phyloP scores from a whole-genome alignment of 768 basidiomycete genomes.

The Tylopilus plumbeoviolaceoides region DNA sequence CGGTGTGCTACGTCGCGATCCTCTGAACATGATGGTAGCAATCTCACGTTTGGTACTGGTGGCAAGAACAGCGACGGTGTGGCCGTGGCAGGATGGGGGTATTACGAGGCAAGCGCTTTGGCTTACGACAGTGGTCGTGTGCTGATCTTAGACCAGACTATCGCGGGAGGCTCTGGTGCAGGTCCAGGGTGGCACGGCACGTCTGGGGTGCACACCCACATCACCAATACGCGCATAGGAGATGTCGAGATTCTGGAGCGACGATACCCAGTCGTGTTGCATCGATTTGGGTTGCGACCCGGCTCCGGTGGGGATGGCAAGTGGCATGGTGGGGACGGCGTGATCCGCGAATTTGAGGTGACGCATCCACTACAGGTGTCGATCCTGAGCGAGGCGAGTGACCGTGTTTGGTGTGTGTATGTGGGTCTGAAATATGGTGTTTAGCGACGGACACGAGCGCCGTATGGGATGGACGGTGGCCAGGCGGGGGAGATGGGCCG shows the following conservation, averaged over 20 bases:
- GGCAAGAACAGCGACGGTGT: slow-evolving; percentile 82
- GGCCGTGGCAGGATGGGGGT: slow-evolving; percentile 81
- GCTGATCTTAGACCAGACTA: slow-evolving; percentile 47
- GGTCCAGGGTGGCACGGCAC: slow-evolving; percentile 89
- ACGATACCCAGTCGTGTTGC: slow-evolving; percentile 87
- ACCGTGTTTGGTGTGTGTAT: not conserved
- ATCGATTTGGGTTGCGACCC: slow-evolving; percentile 71
- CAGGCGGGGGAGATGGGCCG: slow-evolving; percentile 64
- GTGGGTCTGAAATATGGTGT: not conserved
- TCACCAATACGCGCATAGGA: slow-evolving; percentile 89
- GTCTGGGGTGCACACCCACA: slow-evolving; percentile 90
- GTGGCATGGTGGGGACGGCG: slow-evolving; percentile 82
- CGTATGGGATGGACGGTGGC: slow-evolving; percentile 85
- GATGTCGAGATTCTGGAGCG: slow-evolving; percentile 93
- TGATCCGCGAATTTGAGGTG: slow-evolving; percentile 79
- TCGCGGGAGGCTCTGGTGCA: slow-evolving; percentile 91
- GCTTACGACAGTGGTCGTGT: not conserved
- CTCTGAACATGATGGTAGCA: slow-evolving; percentile 42
- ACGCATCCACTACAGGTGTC: slow-evolving; percentile 80
- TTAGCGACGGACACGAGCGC: slow-evolving; percentile 78
- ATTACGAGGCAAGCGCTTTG: slow-evolving; percentile 61
- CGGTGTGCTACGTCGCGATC: rapidly evolving
- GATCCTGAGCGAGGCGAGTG: slow-evolving; percentile 75
- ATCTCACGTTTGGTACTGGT: slow-evolving; percentile 84
- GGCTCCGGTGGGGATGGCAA: slow-evolving; percentile 69